Evolutionary conservation across 768 basidiomycete genomes (phyloP).

Genomic region (Boletus subparvulus): DNA sequence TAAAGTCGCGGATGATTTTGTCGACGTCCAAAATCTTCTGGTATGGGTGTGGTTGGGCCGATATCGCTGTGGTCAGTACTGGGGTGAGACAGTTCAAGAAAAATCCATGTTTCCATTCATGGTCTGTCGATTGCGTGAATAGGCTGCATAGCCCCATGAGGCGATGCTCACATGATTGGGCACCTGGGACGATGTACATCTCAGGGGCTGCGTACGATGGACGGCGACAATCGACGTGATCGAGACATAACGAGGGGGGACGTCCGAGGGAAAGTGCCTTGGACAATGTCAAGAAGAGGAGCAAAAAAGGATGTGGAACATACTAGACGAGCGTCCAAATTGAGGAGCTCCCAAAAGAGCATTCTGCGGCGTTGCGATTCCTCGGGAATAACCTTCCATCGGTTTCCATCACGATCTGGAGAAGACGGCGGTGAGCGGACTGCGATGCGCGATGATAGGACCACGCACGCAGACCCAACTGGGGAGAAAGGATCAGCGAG

Average conservation of each 20-base stretch:
- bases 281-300: constrained; percentile 6
- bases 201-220: constrained; percentile 34
- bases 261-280: constrained; percentile 71
- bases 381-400: constrained; percentile 66
- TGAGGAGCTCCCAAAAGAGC: constrained; percentile 74
- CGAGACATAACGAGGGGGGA: constrained; percentile 64
- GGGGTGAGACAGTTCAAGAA: constrained; percentile 62
- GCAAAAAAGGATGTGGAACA: constrained; percentile 31
- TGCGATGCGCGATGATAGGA: constrained; percentile 1
- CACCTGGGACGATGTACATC: constrained; percentile 30
- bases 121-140: constrained; percentile 43
- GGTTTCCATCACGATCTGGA: constrained; percentile 65
- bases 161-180: constrained; percentile 29
- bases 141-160: constrained; percentile 4
- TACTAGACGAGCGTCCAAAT: constrained; percentile 67
- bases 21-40: constrained; percentile 53
- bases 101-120: constrained; percentile 70
- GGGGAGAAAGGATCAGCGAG: constrained; percentile 8
- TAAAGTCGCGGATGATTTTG: constrained; percentile 52
- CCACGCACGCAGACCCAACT: constrained; percentile 69
- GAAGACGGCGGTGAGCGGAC: constrained; percentile 26
- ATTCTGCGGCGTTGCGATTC: constrained; percentile 67
- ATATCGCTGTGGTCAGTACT: constrained; percentile 56
- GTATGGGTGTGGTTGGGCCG: constrained; percentile 54
- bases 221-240: constrained; percentile 61